phyloP scores from a whole-genome alignment of 495 filamentous ascomycete species.

The Hyphodiscus hymeniophilus region DNA sequence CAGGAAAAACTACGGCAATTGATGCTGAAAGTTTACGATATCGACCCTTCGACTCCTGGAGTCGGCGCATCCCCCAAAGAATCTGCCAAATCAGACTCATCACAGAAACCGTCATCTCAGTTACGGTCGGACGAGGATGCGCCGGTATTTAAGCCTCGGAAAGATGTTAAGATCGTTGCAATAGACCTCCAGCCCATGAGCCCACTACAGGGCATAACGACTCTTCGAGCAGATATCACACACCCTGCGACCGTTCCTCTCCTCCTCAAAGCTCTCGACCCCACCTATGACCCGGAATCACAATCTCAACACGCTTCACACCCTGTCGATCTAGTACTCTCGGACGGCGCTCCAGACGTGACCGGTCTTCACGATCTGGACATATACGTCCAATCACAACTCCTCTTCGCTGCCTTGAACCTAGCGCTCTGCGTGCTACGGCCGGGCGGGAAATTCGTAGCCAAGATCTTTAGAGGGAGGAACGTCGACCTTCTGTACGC shows the following conservation, averaged over 20 bases:
- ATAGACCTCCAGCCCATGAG: slow-evolving; percentile 96
- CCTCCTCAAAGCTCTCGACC: slow-evolving; percentile 75
- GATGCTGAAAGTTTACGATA: slow-evolving; percentile 36
- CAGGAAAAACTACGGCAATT: slow-evolving; percentile 52
- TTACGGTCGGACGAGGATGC: background rate
- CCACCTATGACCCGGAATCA: slow-evolving; percentile 53
- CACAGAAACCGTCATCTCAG: slow-evolving; percentile 17
- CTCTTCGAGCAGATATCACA: slow-evolving; percentile 89
- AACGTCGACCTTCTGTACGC: slow-evolving; percentile 90
- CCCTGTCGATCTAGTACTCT: slow-evolving; percentile 85
- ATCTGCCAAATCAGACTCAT: slow-evolving; percentile 5
- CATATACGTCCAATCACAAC: slow-evolving; percentile 93
- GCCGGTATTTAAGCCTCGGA: slow-evolving; percentile 41
- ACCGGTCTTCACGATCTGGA: slow-evolving; percentile 95
- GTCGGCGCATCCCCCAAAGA: slow-evolving; percentile 19
- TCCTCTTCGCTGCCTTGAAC: slow-evolving; percentile 89
- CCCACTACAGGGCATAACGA: slow-evolving; percentile 83
- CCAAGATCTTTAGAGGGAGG: slow-evolving; percentile 92
- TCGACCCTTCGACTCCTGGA: slow-evolving; percentile 6
- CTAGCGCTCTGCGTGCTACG: slow-evolving; percentile 84
- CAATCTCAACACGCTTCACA: slow-evolving; percentile 43
- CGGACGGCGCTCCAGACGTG: slow-evolving; percentile 92
- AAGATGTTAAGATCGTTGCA: slow-evolving; percentile 86
- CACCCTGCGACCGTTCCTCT: slow-evolving; percentile 90
- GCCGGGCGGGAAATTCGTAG: slow-evolving; percentile 91